These are phyloP conservation scores for Camelina laxa DNA, from an alignment of 345 rosid genomes.

Conservation along the genomic window DNA sequence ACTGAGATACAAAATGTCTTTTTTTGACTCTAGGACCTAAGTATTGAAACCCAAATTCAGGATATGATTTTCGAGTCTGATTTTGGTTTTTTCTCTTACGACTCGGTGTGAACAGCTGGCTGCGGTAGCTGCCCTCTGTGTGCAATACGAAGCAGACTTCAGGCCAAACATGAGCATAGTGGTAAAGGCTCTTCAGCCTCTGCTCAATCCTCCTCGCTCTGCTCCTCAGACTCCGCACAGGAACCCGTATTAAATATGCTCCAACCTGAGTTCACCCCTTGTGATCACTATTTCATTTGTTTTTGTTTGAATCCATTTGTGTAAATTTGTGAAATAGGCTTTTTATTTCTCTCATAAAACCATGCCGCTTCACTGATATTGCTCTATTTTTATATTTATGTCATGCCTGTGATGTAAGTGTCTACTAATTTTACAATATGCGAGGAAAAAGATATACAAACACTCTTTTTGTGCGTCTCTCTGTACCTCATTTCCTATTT, in stretches of 20 bases:
- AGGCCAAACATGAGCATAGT: slow-evolving; percentile 88
- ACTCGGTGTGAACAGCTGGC: slow-evolving; percentile 59
- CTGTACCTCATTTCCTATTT: not conserved
- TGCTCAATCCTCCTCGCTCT: slow-evolving; percentile 65
- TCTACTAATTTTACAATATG: slow-evolving; percentile 27
- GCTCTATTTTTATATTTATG: slow-evolving; percentile 19
- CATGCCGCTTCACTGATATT: slow-evolving; percentile 13
- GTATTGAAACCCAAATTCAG: not conserved
- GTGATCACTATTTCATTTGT: slow-evolving; percentile 44
- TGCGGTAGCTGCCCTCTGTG: slow-evolving; percentile 79
- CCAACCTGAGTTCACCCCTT: slow-evolving; percentile 13
- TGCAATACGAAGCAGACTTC: slow-evolving; percentile 85
- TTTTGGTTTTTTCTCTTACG: slow-evolving; percentile 25
- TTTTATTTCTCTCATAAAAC: slow-evolving; percentile 19
- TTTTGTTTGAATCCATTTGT: slow-evolving; percentile 41
- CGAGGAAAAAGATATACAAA: slow-evolving; percentile 19
- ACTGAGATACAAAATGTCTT: not conserved
- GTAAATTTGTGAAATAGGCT: slow-evolving; percentile 45
- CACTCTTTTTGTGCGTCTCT: slow-evolving; percentile 10
- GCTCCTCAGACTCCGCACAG: slow-evolving; percentile 47
- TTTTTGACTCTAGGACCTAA: slow-evolving; percentile 12
- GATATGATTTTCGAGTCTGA: slow-evolving; percentile 11
- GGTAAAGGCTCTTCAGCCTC: slow-evolving; percentile 81
- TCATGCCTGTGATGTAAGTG: slow-evolving; percentile 28
- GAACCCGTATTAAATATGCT: slow-evolving; percentile 36